Evolutionary conservation across 352 stramenopile genomes (phyloP).

Genomic region (Aphanomyces stellatus): DNA sequence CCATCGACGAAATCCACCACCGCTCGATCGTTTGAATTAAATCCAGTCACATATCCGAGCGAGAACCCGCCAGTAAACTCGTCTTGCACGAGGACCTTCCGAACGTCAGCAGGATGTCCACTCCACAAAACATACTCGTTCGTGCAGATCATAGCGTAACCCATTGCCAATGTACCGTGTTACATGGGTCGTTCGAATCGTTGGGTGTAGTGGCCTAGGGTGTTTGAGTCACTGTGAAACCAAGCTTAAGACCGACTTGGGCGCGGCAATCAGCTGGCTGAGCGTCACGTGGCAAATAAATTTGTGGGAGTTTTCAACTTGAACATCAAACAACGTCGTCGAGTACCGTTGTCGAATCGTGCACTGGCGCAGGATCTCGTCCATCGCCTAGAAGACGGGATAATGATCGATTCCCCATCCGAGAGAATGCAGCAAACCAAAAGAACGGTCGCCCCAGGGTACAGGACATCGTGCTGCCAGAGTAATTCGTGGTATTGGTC

Average conservation of each 20-base stretch:
- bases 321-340: not conserved
- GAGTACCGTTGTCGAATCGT: slow-evolving; percentile 4
- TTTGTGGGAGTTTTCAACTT: slow-evolving; percentile 1
- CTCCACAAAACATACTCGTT: not conserved
- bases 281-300: not conserved
- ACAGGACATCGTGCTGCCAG: not conserved
- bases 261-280: not conserved
- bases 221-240: not conserved
- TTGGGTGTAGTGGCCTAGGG: not conserved
- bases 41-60: not conserved
- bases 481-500: slow-evolving; percentile 4
- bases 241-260: not conserved
- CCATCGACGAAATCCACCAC: slow-evolving; percentile 6
- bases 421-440: not conserved
- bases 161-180: not conserved
- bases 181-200: not conserved
- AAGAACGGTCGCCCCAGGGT: slow-evolving; percentile 4
- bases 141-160: too few species aligned
- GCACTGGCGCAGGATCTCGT: not conserved
- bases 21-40: not conserved
- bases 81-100: slow-evolving; percentile 6
- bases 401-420: not conserved
- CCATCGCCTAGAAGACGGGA: not conserved
- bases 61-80: not conserved
- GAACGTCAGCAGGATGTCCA: not conserved